phyloP scores from a whole-genome alignment of 495 filamentous ascomycete genomes.

The Annulohypoxylon bovei region DNA sequence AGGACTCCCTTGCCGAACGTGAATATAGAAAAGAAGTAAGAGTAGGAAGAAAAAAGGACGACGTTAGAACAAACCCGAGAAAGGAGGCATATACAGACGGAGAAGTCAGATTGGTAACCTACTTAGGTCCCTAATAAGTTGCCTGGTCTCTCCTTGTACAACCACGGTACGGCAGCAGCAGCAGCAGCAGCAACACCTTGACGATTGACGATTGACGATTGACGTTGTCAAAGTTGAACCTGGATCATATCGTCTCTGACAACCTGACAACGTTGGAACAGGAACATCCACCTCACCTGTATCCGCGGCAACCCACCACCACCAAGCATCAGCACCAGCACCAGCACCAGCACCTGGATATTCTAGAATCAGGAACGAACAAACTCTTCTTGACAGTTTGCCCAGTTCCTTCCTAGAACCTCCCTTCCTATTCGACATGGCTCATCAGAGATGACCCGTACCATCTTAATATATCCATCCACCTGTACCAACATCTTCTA shows the following conservation, averaged over 20 bases:
- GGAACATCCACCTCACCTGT: not conserved
- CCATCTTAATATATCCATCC: conserved; percentile 23
- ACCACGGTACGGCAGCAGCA: conserved; percentile 29
- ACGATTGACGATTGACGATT: no score
- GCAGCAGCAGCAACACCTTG: conserved; percentile 26
- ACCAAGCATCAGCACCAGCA: conserved; percentile 14
- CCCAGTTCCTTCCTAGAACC: conserved; percentile 19
- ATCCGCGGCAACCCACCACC: not conserved
- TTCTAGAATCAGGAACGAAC: conserved; percentile 35
- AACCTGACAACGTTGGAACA: conserved; percentile 8
- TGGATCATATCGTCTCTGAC: conserved; percentile 40
- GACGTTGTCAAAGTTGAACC: not conserved
- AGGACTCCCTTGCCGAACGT: conserved; percentile 38
- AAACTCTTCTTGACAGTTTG: conserved; percentile 36
- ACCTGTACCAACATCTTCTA: conserved; percentile 28
- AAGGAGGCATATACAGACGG: conserved; percentile 25
- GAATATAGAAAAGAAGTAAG: conserved; percentile 33
- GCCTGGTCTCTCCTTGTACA: conserved; percentile 22
- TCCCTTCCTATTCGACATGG: conserved; percentile 36
- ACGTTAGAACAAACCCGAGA: conserved; percentile 20
- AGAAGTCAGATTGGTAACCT: conserved; percentile 9
- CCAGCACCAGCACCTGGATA: conserved; percentile 25
- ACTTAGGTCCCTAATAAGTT: conserved; percentile 22
- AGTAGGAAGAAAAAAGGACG: conserved; percentile 8
- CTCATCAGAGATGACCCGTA: conserved; percentile 44